phyloP scores from a whole-genome alignment of 257 asterid genomes.

The Ocimum tenuiflorum region DNA sequence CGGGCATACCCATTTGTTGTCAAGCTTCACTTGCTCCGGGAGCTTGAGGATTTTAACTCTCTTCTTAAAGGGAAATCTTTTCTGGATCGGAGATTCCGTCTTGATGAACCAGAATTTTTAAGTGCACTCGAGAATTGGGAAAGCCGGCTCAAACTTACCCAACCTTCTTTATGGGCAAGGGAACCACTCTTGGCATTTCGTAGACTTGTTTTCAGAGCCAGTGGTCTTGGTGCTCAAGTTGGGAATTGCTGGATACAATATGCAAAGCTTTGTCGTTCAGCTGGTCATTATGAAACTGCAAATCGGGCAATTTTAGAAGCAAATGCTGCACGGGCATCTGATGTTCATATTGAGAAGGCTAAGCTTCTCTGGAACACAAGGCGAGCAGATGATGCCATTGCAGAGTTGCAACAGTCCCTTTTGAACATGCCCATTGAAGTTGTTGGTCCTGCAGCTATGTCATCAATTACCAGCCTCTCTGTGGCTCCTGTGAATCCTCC shows the following conservation, averaged over 20 bases:
- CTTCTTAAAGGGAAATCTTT: conserved; percentile 83
- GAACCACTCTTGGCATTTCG: conserved; percentile 93
- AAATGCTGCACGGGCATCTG: conserved; percentile 67
- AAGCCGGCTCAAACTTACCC: conserved; percentile 80
- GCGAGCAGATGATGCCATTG: conserved; percentile 91
- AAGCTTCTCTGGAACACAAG: conserved; percentile 96
- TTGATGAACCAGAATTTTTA: conserved; percentile 56
- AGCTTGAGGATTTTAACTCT: conserved; percentile 79
- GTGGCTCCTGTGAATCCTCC: conserved; percentile 74
- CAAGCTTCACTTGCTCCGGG: conserved; percentile 94
- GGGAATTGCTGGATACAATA: conserved; percentile 95
- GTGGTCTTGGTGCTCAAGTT: conserved; percentile 63
- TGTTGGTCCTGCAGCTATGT: conserved; percentile 75
- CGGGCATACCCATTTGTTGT: conserved; percentile 94
- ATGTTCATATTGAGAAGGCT: conserved; percentile 92
- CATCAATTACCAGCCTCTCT: conserved; percentile 82
- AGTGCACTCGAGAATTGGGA: conserved; percentile 77
- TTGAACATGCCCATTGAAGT: conserved; percentile 79
- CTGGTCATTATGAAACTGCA: conserved; percentile 97
- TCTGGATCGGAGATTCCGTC: conserved; percentile 46
- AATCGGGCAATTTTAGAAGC: conserved; percentile 94
- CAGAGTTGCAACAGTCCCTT: conserved; percentile 94
- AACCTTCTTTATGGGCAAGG: conserved; percentile 97
- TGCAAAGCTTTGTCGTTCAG: conserved; percentile 94
- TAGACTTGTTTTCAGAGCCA: conserved; percentile 81